Percentiles rank a stretch among this genome's conserved stretches.
Conservation (phyloP, 75 land plant species). For the Selaginella moellendorffii region DNA sequence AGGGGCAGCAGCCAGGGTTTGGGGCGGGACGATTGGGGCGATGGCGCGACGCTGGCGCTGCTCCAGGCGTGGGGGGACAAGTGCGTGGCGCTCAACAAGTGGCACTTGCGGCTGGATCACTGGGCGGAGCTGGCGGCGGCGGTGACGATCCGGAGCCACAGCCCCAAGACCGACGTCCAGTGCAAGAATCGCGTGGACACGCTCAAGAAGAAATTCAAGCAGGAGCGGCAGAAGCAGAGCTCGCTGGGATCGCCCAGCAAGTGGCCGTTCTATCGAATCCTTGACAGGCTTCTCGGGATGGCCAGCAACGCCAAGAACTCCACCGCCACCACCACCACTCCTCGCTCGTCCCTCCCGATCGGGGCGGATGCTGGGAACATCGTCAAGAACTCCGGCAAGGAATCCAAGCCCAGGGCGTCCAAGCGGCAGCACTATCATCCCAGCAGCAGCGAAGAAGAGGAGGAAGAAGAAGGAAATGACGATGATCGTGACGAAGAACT, state of each 20-base stretch:
- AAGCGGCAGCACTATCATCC: not conserved
- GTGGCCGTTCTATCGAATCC: constrained; percentile 44
- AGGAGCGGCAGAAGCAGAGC: constrained; percentile 36
- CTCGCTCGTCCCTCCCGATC: too few species aligned
- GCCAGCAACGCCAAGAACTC: not conserved
- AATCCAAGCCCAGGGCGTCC: not conserved
- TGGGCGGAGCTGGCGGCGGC: constrained; percentile 45
- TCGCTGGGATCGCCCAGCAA: constrained; percentile 16
- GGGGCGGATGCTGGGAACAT: not conserved
- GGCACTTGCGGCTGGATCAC: constrained; percentile 36
- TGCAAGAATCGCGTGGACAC: constrained; percentile 54
- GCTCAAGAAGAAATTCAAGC: constrained; percentile 71
- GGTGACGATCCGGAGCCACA: constrained; percentile 25
- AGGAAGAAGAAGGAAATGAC: too few species aligned
- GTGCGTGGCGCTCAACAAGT: constrained; percentile 26
- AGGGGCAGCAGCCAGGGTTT: constrained; percentile 7
- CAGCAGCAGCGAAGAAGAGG: not conserved
- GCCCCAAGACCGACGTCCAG: constrained; percentile 33
- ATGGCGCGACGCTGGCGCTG: constrained; percentile 29
- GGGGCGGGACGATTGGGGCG: constrained; percentile 37
- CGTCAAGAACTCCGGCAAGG: not conserved
- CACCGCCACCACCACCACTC: not conserved
- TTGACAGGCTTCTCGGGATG: constrained; percentile 33
- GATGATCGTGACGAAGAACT: too few species aligned
- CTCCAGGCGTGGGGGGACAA: constrained; percentile 41